A percentile compares a stretch with the other conserved stretches of the same genome.
Conservation (phyloP, 768 basidiomycete genomes). For the Termitomyces titanicus region DNA sequence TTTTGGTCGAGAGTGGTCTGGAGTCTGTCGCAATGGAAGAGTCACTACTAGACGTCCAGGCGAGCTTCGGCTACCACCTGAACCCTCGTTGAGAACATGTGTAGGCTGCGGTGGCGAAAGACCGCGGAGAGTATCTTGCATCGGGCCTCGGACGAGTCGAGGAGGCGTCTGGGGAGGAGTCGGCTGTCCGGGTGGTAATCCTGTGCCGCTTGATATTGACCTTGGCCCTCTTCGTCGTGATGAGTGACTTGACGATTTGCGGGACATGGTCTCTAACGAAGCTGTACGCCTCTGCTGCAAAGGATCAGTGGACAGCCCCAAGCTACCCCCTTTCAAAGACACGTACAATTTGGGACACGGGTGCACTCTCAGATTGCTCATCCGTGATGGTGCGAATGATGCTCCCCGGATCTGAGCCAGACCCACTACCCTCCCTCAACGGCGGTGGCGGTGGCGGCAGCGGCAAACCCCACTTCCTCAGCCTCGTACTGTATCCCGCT, state of each 20-base stretch:
- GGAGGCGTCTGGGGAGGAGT: constrained; percentile 21
- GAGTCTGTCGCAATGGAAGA: constrained; percentile 5
- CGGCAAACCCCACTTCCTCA: constrained; percentile 2
- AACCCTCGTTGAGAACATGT: neutral
- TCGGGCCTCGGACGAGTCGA: neutral
- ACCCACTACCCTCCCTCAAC: neutral
- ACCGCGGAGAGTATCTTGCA: neutral
- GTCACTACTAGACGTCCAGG: constrained; percentile 10
- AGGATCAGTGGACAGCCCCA: neutral
- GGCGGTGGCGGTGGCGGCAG: constrained; percentile 2
- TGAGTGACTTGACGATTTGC: constrained; percentile 10
- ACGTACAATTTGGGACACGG: neutral
- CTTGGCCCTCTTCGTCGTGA: neutral
- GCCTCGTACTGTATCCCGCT: constrained; percentile 1
- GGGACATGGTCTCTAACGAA: neutral
- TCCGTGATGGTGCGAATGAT: constrained; percentile 13
- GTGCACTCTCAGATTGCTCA: constrained; percentile 4
- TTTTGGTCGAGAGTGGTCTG: constrained; percentile 1
- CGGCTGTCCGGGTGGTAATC: constrained; percentile 10
- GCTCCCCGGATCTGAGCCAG: constrained; percentile 5
- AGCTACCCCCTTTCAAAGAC: neutral
- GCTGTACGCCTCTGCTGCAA: constrained; percentile 1
- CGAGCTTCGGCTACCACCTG: neutral
- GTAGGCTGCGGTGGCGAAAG: neutral
- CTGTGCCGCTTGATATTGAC: neutral